Base-by-base conservation (phyloP, 352 stramenopile genomes). In the Phytopythium cucurbitacearum region DNA sequence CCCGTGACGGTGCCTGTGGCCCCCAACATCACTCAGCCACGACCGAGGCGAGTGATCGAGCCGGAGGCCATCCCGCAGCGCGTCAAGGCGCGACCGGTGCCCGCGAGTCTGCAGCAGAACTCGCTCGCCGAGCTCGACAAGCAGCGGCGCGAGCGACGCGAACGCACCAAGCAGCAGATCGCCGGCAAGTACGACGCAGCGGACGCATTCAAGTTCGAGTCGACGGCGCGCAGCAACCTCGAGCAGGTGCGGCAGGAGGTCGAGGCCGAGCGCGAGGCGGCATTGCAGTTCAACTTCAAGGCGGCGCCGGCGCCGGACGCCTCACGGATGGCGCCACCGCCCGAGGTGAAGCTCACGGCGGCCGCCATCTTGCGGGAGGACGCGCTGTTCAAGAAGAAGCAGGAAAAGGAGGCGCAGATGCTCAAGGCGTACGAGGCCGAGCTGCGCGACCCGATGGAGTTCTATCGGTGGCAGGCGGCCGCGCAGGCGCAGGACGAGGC, bases 291-390 rank as follows among this genome's bases (percentile, higher is more conserved):
- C 34, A 76, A 91, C 40, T 93, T 93, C 60, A 91, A 90, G 51
- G 83, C 80, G 9, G 91, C 80, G 44, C 74, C 83, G 1, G 74
- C 80, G 40, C 80, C 80, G 1, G 67, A 73, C 39, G 66, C 79
- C 16, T n/a, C 48, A 2, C 66, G 51, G 40, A 64, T 62, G 9
- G 62, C 57, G 54, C 53, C 9, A 67, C 41, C 13, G 45, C 51
- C 8, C 3, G 51, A 60, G 50, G 78, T 98, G 35, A 94, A 94
- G 56, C 73, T 97, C 16, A 98, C 91, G 43, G 71, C 82, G 3
- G 88, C 91, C 0, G 82, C 91, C 0, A 96, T 98, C 45, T 55
- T 98, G 47, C 78, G 90, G 5, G 92, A 98, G 80, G 92, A 97
- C 49, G 85, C 87, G 11, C 56, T 97, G 49, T 81, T 93, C 69